A percentile compares a stretch with the other conserved stretches of the same genome.
Conservation (phyloP, 2,329 filamentous ascomycete genomes). For the Beauveria brongniartii region DNA sequence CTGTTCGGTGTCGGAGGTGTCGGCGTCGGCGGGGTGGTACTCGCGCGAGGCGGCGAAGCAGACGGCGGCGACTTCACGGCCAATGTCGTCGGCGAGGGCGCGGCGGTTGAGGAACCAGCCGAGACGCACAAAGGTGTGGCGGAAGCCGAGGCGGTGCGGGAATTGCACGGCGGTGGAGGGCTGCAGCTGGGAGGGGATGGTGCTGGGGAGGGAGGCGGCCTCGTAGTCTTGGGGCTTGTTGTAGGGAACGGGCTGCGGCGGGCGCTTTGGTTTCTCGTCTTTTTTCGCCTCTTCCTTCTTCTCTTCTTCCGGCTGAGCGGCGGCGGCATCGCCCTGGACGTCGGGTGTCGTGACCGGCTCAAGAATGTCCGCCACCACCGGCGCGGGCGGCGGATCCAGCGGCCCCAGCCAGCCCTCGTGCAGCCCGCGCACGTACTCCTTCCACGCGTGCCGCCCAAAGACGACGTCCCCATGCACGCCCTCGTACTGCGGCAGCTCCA, state of each 20-base stretch:
- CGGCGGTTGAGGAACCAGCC: slow-evolving; percentile 83
- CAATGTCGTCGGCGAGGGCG: slow-evolving; percentile 76
- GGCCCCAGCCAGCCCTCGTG: slow-evolving; percentile 97
- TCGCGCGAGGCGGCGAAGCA: slow-evolving; percentile 58
- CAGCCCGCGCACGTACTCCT: slow-evolving; percentile 86
- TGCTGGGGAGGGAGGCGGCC: slow-evolving; percentile 52
- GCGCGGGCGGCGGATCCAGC: slow-evolving; percentile 49
- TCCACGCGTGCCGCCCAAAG: slow-evolving; percentile 89
- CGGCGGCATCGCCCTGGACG: slow-evolving; percentile 16
- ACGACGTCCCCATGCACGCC: slow-evolving; percentile 78
- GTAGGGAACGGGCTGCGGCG: slow-evolving; percentile 61
- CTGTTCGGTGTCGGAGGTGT: slow-evolving; percentile 29
- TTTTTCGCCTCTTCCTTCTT: slow-evolving; percentile 33
- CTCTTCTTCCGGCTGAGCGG: slow-evolving; percentile 16
- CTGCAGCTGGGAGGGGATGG: slow-evolving; percentile 62
- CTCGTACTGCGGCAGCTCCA: slow-evolving; percentile 61
- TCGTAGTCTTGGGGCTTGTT: slow-evolving; percentile 67
- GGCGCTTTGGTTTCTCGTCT: slow-evolving; percentile 45
- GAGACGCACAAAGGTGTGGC: slow-evolving; percentile 79
- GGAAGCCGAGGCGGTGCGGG: slow-evolving; percentile 86
- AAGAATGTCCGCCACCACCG: slow-evolving; percentile 15
- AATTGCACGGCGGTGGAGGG: slow-evolving; percentile 67
- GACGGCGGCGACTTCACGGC: slow-evolving; percentile 76
- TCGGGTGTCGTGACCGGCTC: slow-evolving; percentile 15
- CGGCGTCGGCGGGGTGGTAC: slow-evolving; percentile 29